Conservation (phyloP, 2,329 filamentous ascomycete genomes). For the Chaetomium strumarium region DNA sequence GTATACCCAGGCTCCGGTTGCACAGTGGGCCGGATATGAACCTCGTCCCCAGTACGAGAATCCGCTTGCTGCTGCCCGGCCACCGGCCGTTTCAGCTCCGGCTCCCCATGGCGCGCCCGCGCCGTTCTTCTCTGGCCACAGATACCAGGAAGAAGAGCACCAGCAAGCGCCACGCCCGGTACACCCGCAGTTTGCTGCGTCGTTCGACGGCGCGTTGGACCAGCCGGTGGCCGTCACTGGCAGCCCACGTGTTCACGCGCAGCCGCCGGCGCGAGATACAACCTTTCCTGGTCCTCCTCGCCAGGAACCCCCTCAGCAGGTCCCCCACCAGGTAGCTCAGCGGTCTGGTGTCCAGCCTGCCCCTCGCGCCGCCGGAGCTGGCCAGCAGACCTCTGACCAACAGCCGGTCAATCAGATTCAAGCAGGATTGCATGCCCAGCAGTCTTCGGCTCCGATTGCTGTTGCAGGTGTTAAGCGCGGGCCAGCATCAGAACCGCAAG, state of each 20-base stretch:
- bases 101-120: conserved; percentile 10
- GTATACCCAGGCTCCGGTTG: conserved; percentile 14
- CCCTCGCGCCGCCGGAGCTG: neutral
- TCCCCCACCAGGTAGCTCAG: conserved; percentile 11
- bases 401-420: conserved; percentile 6
- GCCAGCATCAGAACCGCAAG: conserved; percentile 9
- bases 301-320: conserved; percentile 1
- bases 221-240: conserved; percentile 8
- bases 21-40: conserved; percentile 19
- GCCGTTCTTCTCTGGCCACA: conserved; percentile 11
- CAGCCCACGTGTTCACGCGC: conserved; percentile 12
- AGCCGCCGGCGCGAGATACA: conserved; percentile 10
- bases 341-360: neutral
- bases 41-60: conserved; percentile 19
- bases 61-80: conserved; percentile 16
- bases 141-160: conserved; percentile 11
- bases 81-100: conserved; percentile 6
- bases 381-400: conserved; percentile 4
- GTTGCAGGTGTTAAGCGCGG: conserved; percentile 14
- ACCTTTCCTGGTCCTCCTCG: conserved; percentile 18
- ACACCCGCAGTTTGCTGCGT: conserved; percentile 16
- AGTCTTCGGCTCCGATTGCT: neutral
- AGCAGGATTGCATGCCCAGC: conserved; percentile 3
- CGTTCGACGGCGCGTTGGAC: conserved; percentile 14
- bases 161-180: conserved; percentile 8